phyloP scores from a whole-genome alignment of 2,329 filamentous ascomycete genomes.

The Colletotrichum sp. region DNA sequence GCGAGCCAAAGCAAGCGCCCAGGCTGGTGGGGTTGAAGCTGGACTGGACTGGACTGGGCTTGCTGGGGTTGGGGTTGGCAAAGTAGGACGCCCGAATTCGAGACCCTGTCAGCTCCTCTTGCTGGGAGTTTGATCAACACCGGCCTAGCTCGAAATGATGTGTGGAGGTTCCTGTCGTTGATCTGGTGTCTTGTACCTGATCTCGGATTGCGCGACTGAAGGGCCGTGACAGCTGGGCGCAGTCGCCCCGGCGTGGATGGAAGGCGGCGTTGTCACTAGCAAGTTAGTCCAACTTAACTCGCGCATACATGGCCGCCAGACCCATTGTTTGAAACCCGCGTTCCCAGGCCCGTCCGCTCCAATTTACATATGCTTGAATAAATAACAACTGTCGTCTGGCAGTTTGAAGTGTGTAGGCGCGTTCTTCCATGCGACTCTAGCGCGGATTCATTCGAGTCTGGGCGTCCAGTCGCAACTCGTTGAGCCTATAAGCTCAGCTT shows the following conservation, averaged over 20 bases:
- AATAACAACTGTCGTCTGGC: background rate
- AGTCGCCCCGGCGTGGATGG: background rate
- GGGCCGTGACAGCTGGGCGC: constrained; percentile 4
- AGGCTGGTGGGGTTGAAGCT: constrained; percentile 2
- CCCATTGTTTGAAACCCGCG: constrained; percentile 3
- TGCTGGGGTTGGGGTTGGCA: constrained; percentile 16
- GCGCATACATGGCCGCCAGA: background rate
- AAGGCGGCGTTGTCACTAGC: constrained; percentile 1
- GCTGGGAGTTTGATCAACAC: constrained; percentile 14
- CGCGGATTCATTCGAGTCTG: background rate
- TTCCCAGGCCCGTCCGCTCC: constrained; percentile 8
- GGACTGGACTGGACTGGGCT: background rate
- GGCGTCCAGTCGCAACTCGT: background rate
- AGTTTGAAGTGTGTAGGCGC: background rate
- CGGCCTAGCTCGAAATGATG: constrained; percentile 11
- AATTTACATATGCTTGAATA: background rate
- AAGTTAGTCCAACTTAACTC: background rate
- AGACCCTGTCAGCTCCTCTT: constrained; percentile 8
- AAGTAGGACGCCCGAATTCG: background rate
- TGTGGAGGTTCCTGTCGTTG: constrained; percentile 9
- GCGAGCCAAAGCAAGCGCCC: constrained; percentile 17
- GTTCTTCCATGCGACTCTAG: constrained; percentile 4
- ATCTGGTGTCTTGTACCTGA: constrained; percentile 10
- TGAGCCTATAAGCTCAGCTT: constrained; percentile 4
- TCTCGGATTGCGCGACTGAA: background rate